Conservation (phyloP, 139 green algal species). For the Chlamydomonas sphaeroides region DNA sequence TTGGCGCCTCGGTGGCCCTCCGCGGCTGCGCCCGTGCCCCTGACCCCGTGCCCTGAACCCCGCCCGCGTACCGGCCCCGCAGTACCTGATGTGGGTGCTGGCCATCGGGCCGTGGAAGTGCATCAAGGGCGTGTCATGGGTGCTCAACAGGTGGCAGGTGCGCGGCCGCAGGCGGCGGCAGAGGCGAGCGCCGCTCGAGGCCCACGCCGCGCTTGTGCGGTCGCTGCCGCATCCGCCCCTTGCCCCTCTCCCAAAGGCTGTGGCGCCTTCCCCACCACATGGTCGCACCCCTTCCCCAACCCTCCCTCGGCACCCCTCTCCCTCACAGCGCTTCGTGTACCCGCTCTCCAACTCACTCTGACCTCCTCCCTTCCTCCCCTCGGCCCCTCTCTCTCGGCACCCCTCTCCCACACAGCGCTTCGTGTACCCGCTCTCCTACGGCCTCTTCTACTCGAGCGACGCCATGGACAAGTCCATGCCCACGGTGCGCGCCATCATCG, state of each 20-base stretch:
- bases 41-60: not conserved
- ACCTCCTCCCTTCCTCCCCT: too few species aligned
- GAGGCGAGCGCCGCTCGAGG: too few species aligned
- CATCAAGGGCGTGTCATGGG: conserved; percentile 26
- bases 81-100: conserved; percentile 30
- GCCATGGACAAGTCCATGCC: conserved; percentile 37
- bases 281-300: too few species aligned
- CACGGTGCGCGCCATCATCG: conserved; percentile 29
- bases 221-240: too few species aligned
- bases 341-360: conserved; percentile 26
- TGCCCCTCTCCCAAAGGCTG: too few species aligned
- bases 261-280: too few species aligned
- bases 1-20: not conserved
- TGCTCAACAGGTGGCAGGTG: conserved; percentile 30
- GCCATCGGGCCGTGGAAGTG: conserved; percentile 38
- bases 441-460: conserved; percentile 18
- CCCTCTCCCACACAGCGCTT: too few species aligned
- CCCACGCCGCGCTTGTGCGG: too few species aligned
- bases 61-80: not conserved
- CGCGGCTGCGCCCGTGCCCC: too few species aligned
- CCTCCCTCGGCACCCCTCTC: too few species aligned
- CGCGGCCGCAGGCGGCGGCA: too few species aligned
- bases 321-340: conserved; percentile 42
- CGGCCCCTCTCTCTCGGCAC: too few species aligned
- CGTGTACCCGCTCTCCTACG: conserved; percentile 37